phyloP scores from a whole-genome alignment of 2,329 filamentous ascomycete genomes.

The Stagonosporopsis rhizophila region DNA sequence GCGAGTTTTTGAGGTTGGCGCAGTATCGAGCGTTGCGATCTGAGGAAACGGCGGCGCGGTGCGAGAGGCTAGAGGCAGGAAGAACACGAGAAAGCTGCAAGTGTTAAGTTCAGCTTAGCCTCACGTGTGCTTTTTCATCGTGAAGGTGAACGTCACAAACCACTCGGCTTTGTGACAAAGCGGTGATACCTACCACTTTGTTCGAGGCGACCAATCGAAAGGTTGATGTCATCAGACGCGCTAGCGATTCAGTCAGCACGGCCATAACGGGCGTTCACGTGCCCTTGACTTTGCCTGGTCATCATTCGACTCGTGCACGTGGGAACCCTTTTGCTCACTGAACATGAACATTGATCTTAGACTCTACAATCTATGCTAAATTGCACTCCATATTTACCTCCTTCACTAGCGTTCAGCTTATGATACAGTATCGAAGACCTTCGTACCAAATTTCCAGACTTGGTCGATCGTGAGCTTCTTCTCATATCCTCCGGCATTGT shows the following conservation, averaged over 20 bases:
- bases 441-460: slow-evolving; percentile 78
- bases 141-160: neutral
- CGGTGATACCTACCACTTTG: slow-evolving; percentile 5
- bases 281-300: neutral
- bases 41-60: neutral
- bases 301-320: neutral
- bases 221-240: slow-evolving; percentile 34
- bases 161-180: neutral
- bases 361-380: neutral
- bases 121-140: slow-evolving; percentile 1
- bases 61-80: neutral
- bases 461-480: slow-evolving; percentile 70
- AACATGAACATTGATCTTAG: neutral
- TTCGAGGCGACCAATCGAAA: slow-evolving; percentile 12
- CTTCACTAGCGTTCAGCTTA: neutral
- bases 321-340: neutral
- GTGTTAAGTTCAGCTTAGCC: neutral
- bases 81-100: neutral
- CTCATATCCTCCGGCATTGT: slow-evolving; percentile 52
- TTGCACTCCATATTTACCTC: neutral
- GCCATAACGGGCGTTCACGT: slow-evolving; percentile 21
- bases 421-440: slow-evolving; percentile 34
- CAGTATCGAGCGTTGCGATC: neutral
- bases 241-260: slow-evolving; percentile 20
- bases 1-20: neutral